Conservation (phyloP, 2,329 filamentous ascomycete genomes). For the Fusarium papillatum region DNA sequence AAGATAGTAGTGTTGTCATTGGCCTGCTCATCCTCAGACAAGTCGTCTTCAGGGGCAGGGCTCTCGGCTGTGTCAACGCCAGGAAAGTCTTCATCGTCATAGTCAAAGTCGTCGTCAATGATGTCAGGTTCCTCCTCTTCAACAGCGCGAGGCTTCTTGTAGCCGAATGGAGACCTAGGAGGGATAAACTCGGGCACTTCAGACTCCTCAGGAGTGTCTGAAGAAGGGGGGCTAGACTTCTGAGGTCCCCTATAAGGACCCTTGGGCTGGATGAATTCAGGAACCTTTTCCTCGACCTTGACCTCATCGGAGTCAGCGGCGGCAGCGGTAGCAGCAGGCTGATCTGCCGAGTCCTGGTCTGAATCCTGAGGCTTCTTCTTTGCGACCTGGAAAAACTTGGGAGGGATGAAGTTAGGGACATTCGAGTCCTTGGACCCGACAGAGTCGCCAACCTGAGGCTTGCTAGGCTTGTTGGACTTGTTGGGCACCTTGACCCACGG, state of each 20-base stretch:
- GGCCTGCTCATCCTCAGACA: constrained; percentile 18
- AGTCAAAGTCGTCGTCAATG: constrained; percentile 24
- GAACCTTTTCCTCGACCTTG: neutral
- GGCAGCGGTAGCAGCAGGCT: neutral
- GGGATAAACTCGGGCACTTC: constrained; percentile 6
- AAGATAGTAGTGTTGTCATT: constrained; percentile 20
- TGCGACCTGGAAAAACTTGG: neutral
- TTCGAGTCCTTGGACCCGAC: neutral
- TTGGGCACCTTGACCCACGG: constrained; percentile 28
- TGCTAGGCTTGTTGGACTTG: neutral
- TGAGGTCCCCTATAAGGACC: constrained; percentile 19
- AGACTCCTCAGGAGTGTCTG: neutral
- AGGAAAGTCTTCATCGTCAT: constrained; percentile 11
- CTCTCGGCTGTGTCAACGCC: constrained; percentile 11
- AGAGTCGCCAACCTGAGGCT: neutral
- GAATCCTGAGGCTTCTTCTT: neutral
- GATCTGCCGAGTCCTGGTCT: neutral
- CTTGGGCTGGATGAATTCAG: constrained; percentile 13
- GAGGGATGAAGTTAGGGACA: neutral
- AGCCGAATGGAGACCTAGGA: neutral
- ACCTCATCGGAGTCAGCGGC: neutral
- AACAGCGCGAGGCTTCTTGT: constrained; percentile 9
- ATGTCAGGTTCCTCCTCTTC: constrained; percentile 6
- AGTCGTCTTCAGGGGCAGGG: constrained; percentile 1
- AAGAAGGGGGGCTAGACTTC: constrained; percentile 8